Conservation (phyloP, 1,284 basidiomycete genomes). For the Phylloporus sp. region DNA sequence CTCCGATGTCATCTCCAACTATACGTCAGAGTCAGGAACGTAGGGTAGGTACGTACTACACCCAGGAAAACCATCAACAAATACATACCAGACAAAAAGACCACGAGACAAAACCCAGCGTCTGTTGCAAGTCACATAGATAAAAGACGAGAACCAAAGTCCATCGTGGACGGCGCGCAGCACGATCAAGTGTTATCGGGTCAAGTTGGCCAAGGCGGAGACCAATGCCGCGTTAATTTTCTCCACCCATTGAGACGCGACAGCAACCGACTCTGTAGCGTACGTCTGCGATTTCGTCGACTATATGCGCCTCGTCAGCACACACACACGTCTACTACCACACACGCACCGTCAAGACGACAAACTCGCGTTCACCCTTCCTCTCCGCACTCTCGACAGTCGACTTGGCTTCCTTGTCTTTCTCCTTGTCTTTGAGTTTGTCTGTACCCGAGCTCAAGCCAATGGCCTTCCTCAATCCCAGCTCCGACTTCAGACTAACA, state of each 20-base stretch:
- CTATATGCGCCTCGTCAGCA: conserved; percentile 41
- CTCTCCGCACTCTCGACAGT: conserved; percentile 58
- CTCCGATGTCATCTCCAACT: background rate
- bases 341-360: conserved; percentile 63
- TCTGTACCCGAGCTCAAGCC: conserved; percentile 50
- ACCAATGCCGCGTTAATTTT: conserved; percentile 47
- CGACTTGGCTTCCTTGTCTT: conserved; percentile 47
- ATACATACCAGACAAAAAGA: background rate
- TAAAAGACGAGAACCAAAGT: background rate
- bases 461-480: conserved; percentile 46
- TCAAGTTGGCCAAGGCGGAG: background rate
- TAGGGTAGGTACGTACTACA: background rate
- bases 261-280: conserved; percentile 50
- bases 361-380: conserved; percentile 67
- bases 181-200: background rate
- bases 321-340: background rate
- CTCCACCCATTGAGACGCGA: conserved; percentile 57
- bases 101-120: background rate
- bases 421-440: conserved; percentile 52
- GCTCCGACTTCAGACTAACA: conserved; percentile 58
- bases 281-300: conserved; percentile 62
- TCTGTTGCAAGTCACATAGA: background rate
- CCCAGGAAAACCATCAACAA: background rate
- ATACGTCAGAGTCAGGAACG: background rate
- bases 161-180: background rate